Conservation (phyloP, 2,329 filamentous ascomycete genomes). For the Simplicillium sp. region DNA sequence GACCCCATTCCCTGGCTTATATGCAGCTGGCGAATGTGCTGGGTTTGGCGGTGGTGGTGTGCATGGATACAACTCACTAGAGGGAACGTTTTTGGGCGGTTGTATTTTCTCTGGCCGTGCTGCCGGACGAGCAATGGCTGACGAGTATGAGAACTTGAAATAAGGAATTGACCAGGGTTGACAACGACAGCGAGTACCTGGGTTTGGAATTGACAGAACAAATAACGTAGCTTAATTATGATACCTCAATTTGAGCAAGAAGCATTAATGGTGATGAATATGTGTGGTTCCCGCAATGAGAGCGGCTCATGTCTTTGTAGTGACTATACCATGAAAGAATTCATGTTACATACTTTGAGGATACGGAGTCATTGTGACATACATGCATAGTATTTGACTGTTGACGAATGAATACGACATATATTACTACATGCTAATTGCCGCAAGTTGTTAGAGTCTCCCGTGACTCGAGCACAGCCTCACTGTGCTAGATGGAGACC, state of each 20-base stretch:
- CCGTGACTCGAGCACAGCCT: no score
- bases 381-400: no score
- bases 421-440: no score
- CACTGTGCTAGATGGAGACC: no score
- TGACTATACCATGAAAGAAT: slow-evolving; percentile 28
- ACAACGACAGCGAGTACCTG: not conserved
- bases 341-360: no score
- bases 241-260: not conserved
- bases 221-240: no score
- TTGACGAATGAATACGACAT: no score
- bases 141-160: slow-evolving; percentile 21
- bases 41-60: slow-evolving; percentile 55
- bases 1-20: slow-evolving; percentile 40
- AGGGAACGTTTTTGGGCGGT: slow-evolving; percentile 53
- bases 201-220: no score
- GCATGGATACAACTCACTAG: slow-evolving; percentile 52
- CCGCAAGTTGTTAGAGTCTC: no score
- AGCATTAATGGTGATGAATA: slow-evolving; percentile 38
- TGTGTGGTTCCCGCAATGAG: slow-evolving; percentile 50
- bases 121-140: slow-evolving; percentile 44
- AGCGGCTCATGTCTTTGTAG: slow-evolving; percentile 41
- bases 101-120: slow-evolving; percentile 53
- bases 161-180: not conserved
- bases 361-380: no score
- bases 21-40: slow-evolving; percentile 50